Evolutionary conservation across 1,284 basidiomycete species (phyloP), one percentile per base, ranked within the genome.

Genomic region (Ceratobasidium theobromae): DNA sequence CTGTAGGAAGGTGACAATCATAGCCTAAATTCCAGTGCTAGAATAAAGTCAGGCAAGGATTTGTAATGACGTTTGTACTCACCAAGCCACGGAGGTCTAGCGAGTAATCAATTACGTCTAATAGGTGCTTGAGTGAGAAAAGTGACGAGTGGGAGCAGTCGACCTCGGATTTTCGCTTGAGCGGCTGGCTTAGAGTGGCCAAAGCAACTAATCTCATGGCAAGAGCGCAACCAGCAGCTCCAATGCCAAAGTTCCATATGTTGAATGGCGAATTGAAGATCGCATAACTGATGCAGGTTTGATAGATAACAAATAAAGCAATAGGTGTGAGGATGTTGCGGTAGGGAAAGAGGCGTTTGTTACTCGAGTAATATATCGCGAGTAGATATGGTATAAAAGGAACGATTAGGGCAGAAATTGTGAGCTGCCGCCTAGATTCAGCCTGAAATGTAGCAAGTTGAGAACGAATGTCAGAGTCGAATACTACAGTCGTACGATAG

Each of bases 21-120:
- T 58, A 45, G 11, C 55, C 55, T 12, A 58, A 58, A 21, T 58
- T 41, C 55, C 55, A 58, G n/a, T n/a, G 9, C 55, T 58, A 33
- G n/a, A n/a, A n/a, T n/a, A n/a, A n/a, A n/a, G n/a, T n/a, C n/a
- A n/a, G n/a, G n/a, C n/a, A n/a, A n/a, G n/a, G n/a, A n/a, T n/a
- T n/a, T n/a, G n/a, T n/a, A n/a, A n/a, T n/a, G n/a, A n/a, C n/a
- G n/a, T n/a, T n/a, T n/a, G 27, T 25, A 48, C 43, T 58, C 43
- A 58, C 55, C 30, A 48, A 5, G 9, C 55, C 55, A 14, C 55
- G 55, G 25, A 58, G 55, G 30, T 58, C 55, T 23, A 58, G 45
- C 16, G 55, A 58, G 25, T 58, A 58, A 14, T 58, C 55, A 25
- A 58, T 58, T 16, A 45, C 55, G 35, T 58, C 55, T 45, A 46